Base-by-base conservation (phyloP, 495 filamentous ascomycete species). In the Penicillium mononematosum region DNA sequence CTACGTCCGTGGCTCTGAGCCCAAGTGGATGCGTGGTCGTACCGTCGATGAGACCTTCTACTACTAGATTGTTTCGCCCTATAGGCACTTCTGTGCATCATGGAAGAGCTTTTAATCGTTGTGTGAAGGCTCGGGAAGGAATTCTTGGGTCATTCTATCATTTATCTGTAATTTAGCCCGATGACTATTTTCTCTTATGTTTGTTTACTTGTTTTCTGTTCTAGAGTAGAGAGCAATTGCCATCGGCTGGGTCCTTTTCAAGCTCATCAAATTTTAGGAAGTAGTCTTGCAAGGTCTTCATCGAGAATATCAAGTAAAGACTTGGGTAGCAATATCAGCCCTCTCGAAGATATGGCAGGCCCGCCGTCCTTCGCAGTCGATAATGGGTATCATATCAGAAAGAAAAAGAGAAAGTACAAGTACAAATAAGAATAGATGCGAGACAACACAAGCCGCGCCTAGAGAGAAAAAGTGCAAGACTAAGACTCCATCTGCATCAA, bases 11-110 rank as follows among this genome's bases (percentile, higher is more conserved):
- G 94, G 94, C 45, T 85, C 83, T 63, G 95, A 98, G 83, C 94
- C 95, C 52, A 76, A 83, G 65, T 98, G 89, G 78, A 83, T 97
- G 82, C 84, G 92, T 62, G 94, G 94, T 56, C 82, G 94, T 58
- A 92, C 86, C 49, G 82, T 88, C 56, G 94, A 98, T 72, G 94
- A 98, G 86, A 91, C 88, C 75, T 93, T 85, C 76, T 96, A 96
- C 81, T 96, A 89, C 74, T 80, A 78, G 66, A 70, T 49, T 50
- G 55, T 55, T 54, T 32, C 42, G 46, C 50, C 41, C 31, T 42
- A 41, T 51, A 56, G 52, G 44, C 31, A 43, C 17, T 47, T n/a
- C 14, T 10, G 25, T 55, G 54, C 14, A 51, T 38, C 50, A 38
- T 50, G 55, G 55, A 64, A 61, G 55, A 56, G 51, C 41, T 53